These are phyloP conservation scores for Closterium sp. DNA, from an alignment of 139 green algal species.

Conservation along the genomic window DNA sequence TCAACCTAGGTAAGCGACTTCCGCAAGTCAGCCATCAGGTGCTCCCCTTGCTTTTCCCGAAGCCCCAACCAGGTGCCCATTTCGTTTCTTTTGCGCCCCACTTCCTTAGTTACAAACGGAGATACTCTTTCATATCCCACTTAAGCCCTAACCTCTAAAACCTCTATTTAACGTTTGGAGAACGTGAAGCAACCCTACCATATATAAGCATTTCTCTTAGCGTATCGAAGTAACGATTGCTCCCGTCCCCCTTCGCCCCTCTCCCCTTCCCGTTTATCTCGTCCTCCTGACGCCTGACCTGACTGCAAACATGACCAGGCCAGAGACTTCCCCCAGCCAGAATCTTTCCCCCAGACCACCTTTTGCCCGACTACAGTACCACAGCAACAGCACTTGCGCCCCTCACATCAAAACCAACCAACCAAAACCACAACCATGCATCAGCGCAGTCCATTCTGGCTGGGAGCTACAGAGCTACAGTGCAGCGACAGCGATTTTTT, in stretches of 20 bases:
- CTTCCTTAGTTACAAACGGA: neutral
- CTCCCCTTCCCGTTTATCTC: no score
- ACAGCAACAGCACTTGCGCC: no score
- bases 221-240: neutral
- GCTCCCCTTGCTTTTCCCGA: neutral
- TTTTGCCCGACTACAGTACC: no score
- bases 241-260: neutral
- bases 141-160: neutral
- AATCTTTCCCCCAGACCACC: no score
- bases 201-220: neutral
- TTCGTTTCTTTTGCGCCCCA: neutral
- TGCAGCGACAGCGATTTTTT: neutral
- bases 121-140: neutral
- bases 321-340: no score
- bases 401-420: neutral
- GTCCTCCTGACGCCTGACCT: no score
- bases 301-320: no score
- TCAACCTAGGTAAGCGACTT: neutral
- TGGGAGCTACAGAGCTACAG: neutral
- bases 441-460: neutral
- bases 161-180: neutral
- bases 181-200: neutral
- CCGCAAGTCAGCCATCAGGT: neutral
- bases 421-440: neutral
- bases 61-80: neutral